Conservation (phyloP, 192 early-diverging fungal species). For the Coemansia sp. region DNA sequence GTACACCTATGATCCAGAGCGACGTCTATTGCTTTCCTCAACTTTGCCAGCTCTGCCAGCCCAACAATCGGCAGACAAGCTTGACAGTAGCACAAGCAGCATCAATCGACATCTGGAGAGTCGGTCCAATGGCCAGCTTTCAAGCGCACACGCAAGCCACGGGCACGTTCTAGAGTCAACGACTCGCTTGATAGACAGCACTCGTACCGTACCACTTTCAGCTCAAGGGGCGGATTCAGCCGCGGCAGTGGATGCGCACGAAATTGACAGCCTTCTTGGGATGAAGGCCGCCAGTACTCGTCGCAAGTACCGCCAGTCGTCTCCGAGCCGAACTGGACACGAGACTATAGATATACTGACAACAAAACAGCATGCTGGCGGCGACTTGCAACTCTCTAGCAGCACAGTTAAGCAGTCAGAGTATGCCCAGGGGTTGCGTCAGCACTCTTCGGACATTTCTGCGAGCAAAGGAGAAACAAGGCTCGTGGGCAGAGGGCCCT, state of each 20-base stretch:
- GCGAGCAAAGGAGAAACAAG: not conserved
- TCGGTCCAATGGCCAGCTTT: not conserved
- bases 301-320: constrained; percentile 36
- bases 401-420: no score
- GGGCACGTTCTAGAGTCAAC: not conserved
- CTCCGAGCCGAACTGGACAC: no score
- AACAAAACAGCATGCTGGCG: no score
- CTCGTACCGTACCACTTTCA: not conserved
- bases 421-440: no score
- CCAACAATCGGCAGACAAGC: not conserved
- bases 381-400: no score
- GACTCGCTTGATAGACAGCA: not conserved
- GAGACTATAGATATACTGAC: not conserved
- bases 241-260: not conserved
- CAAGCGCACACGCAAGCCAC: not conserved
- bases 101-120: not conserved
- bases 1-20: constrained; percentile 34
- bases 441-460: not conserved
- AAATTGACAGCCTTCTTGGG: constrained; percentile 26
- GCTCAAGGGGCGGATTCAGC: not conserved
- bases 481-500: not conserved
- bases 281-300: constrained; percentile 13
- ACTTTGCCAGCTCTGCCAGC: constrained; percentile 1
- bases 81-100: not conserved
- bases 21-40: constrained; percentile 29